Evolutionary conservation across 1,139 yeast species (phyloP).

Genomic region (Kodamaea sp.): DNA sequence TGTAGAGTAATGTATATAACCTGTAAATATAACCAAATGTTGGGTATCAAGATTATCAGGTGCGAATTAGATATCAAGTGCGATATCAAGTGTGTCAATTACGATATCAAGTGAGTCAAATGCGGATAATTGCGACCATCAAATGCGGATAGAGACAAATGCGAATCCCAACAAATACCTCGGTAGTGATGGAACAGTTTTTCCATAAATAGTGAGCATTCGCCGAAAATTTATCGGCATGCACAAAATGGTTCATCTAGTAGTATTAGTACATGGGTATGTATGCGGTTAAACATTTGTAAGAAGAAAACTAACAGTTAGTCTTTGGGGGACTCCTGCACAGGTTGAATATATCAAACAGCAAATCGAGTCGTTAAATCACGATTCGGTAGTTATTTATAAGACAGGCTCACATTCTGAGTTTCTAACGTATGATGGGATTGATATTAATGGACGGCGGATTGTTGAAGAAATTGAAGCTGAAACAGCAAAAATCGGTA

Average conservation of each 20-base stretch:
- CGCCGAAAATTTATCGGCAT: too few species aligned
- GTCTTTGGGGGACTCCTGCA: conserved; percentile 71
- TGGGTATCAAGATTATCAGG: too few species aligned
- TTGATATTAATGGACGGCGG: conserved; percentile 77
- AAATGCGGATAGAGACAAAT: too few species aligned
- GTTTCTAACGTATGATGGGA: conserved; percentile 78
- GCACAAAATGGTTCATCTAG: conserved; percentile 41
- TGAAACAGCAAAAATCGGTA: conserved; percentile 22
- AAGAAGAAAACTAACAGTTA: conserved; percentile 15
- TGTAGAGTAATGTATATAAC: conserved; percentile 12
- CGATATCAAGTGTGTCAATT: too few species aligned
- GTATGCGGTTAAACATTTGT: conserved; percentile 16
- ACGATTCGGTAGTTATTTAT: conserved; percentile 45
- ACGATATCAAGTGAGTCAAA: too few species aligned
- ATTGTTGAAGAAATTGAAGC: conserved; percentile 69
- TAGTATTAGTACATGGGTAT: conserved; percentile 73
- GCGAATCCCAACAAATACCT: too few species aligned
- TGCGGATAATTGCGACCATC: too few species aligned
- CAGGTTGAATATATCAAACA: conserved; percentile 59
- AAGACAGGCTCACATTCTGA: conserved; percentile 61
- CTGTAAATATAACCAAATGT: too few species aligned
- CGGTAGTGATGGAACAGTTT: too few species aligned
- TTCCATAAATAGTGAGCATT: too few species aligned
- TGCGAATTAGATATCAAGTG: too few species aligned
- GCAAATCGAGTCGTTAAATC: conserved; percentile 27